These are phyloP conservation scores for Syzygium aqueum DNA, from an alignment of 345 rosid genomes.

Conservation along the genomic window DNA sequence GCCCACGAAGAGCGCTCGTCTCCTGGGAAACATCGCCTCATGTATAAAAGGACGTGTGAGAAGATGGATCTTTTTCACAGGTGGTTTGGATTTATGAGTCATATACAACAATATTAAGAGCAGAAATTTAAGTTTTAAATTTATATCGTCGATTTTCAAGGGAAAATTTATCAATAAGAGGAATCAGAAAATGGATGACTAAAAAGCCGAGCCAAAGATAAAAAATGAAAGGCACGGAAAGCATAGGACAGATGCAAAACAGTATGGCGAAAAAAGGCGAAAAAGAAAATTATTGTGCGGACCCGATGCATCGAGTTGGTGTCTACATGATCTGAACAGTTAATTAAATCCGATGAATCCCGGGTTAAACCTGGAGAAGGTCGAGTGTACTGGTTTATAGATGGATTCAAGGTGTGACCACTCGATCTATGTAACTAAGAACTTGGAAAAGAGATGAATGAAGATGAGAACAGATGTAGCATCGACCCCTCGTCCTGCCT, in stretches of 20 bases:
- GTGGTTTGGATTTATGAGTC: background rate
- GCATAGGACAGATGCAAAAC: background rate
- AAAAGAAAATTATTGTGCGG: background rate
- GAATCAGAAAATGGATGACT: background rate
- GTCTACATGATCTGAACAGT: background rate
- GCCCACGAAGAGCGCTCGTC: background rate
- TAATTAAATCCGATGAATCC: background rate
- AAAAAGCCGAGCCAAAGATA: background rate
- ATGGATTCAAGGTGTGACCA: background rate
- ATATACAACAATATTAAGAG: background rate
- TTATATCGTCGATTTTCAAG: background rate
- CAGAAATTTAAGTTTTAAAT: background rate
- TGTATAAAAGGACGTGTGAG: background rate
- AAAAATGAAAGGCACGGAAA: background rate
- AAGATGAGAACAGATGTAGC: background rate
- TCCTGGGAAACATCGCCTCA: background rate
- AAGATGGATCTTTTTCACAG: background rate
- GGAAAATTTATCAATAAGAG: background rate
- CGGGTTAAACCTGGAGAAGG: background rate
- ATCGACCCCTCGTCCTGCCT: background rate
- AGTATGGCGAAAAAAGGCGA: background rate
- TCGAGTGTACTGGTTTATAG: background rate
- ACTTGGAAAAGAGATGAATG: background rate
- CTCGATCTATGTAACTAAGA: background rate
- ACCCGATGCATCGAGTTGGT: background rate